Conservation (phyloP, 1,284 basidiomycete species). For the Ustilago vetiveriae region DNA sequence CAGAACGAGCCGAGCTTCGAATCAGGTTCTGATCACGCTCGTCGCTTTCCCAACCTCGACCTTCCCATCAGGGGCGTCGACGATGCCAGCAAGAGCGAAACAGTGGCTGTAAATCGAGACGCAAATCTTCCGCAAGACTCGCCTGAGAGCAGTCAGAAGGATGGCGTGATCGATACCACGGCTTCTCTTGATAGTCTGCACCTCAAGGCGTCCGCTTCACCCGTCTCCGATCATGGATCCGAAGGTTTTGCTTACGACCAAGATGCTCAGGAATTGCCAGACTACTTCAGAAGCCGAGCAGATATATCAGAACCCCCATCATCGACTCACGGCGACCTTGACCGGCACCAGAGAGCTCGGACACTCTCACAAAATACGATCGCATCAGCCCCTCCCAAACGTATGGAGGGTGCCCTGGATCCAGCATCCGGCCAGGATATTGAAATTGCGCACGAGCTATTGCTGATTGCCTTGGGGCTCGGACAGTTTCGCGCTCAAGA, state of each 20-base stretch:
- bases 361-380: constrained; percentile 14
- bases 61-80: constrained; percentile 47
- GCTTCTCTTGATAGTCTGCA: constrained; percentile 14
- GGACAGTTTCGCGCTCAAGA: constrained; percentile 59
- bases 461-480: constrained; percentile 56
- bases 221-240: constrained; percentile 10
- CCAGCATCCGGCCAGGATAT: constrained; percentile 35
- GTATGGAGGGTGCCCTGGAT: constrained; percentile 41
- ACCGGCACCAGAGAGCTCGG: constrained; percentile 16
- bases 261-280: constrained; percentile 49
- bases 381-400: constrained; percentile 11
- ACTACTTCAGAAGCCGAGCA: constrained; percentile 13
- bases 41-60: constrained; percentile 38
- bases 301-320: background rate
- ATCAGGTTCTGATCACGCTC: constrained; percentile 31
- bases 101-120: too few relatives aligned
- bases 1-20: constrained; percentile 39
- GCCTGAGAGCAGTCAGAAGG: background rate
- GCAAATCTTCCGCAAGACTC: background rate
- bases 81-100: constrained; percentile 6
- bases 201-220: constrained; percentile 11
- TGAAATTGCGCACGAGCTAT: constrained; percentile 54
- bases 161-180: background rate
- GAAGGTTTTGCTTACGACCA: constrained; percentile 49
- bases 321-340: constrained; percentile 4